Evolutionary conservation across 352 stramenopile genomes (phyloP), one percentile per base, ranked within the genome.

Genomic region (Hyphochytrium catenoides): DNA sequence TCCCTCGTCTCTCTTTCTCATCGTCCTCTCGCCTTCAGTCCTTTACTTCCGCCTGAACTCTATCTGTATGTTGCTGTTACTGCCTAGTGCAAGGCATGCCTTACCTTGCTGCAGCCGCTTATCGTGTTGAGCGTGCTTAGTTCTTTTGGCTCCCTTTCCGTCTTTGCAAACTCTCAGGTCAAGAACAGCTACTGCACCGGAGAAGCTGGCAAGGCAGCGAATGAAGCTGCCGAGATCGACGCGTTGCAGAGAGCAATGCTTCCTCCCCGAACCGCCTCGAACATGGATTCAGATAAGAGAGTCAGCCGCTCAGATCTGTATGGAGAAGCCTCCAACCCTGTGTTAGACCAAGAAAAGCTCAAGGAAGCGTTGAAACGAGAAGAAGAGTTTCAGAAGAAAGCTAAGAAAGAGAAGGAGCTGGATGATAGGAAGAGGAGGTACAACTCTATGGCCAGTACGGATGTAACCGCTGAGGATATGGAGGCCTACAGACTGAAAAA

Each of bases 181-280:
- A 66, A 66, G 44, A 93, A 89, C 41, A 91, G 75, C 0, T 97
- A 95, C 45, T 95, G 83, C 46, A 96, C 85, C 3, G 86, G 87
- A 18, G 62, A 72, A 14, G 83, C 83, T 39, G 86, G 86, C 27
- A 87, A 89, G 45, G 62, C 59, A 16, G 79, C 79, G 7, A 50
- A 90, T 23, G 71, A 90, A 44, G 62, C 70, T 0, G 67, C 79
- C 37, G 68, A 73, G 36, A 50, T 59, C 3, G 36, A 50, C n/a
- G 57, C 43, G 19, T 34, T 41, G 2, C 58, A 74, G 37, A 53
- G 66, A 8, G 23, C 44, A 7, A 67, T 71, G 63, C 61, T 76
- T 12, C 47, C 33, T 4, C 24, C 34, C 0, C n/a, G n/a, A n/a
- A n/a, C n/a, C n/a, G n/a, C n/a, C n/a, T n/a, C n/a, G n/a, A n/a